A percentile compares a stretch with the other conserved stretches of the same genome.
Evolutionary conservation across 2,329 filamentous ascomycete genomes (phyloP).

Genomic region (Pseudocercospora fuligena): DNA sequence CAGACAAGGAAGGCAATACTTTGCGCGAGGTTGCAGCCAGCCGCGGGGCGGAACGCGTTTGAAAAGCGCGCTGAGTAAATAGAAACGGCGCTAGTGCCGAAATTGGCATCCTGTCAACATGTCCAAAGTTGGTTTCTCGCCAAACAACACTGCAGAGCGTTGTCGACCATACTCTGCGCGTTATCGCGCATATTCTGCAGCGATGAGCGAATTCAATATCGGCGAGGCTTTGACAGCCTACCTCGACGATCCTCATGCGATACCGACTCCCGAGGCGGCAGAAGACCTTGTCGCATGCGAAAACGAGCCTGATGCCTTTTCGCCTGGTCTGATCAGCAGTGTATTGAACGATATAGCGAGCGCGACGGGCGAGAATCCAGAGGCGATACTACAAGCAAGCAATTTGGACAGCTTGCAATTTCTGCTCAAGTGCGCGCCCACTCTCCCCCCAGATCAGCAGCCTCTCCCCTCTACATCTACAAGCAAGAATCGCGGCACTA

Average conservation of each 20-base stretch:
- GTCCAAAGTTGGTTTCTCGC: background rate
- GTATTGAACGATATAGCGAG: conserved; percentile 92
- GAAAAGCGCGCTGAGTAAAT: background rate
- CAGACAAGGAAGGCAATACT: conserved; percentile 9
- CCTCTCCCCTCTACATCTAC: conserved; percentile 33
- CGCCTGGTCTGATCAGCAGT: conserved; percentile 77
- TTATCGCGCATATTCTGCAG: conserved; percentile 46
- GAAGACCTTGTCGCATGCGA: conserved; percentile 86
- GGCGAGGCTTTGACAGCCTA: conserved; percentile 96
- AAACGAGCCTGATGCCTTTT: conserved; percentile 83
- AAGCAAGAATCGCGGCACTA: conserved; percentile 48
- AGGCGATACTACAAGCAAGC: conserved; percentile 77
- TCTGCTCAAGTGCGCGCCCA: conserved; percentile 86
- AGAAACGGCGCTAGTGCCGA: conserved; percentile 1
- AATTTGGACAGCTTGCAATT: conserved; percentile 94
- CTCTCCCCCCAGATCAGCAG: conserved; percentile 48
- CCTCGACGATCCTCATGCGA: conserved; percentile 85
- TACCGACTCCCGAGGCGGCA: conserved; percentile 86
- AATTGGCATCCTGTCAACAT: background rate
- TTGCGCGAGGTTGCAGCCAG: background rate
- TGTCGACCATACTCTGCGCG: background rate
- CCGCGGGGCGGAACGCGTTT: background rate
- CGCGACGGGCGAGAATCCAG: conserved; percentile 87
- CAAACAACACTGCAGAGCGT: background rate
- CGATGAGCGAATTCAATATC: conserved; percentile 84